A percentile compares a stretch with the other conserved stretches of the same genome.
Evolutionary conservation across 1,139 yeast species (phyloP).

Genomic region (Pneumocystis sp.): DNA sequence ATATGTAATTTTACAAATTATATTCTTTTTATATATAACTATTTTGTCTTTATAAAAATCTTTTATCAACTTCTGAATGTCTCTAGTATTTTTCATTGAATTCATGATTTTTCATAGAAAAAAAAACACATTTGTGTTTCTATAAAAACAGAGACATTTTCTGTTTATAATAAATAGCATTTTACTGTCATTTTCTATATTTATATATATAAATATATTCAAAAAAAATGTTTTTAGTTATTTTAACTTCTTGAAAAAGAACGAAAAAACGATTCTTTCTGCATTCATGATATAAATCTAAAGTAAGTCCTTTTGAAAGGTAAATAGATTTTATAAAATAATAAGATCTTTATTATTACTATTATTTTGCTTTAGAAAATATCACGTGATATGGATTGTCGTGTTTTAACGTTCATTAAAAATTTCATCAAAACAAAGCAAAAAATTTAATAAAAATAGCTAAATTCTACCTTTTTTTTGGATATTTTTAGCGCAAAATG

Average conservation of each 20-base stretch:
- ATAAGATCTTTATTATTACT: not conserved
- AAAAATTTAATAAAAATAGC: not conserved
- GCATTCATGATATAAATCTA: too few species aligned
- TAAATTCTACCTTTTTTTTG: not conserved
- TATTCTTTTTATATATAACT: not conserved
- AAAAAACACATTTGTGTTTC: not conserved
- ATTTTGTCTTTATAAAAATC: not conserved
- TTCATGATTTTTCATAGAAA: not conserved
- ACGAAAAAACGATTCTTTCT: not conserved
- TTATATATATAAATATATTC: not conserved
- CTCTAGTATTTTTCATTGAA: not conserved
- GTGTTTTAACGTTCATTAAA: not conserved
- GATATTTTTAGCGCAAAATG: not conserved
- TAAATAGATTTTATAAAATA: too few species aligned
- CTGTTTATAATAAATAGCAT: not conserved
- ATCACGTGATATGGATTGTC: not conserved
- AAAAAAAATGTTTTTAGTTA: not conserved
- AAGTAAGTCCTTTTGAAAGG: too few species aligned
- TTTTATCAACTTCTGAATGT: not conserved
- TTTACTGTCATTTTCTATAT: not conserved
- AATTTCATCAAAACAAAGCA: not conserved
- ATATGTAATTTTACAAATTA: not conserved
- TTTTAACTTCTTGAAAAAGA: not conserved
- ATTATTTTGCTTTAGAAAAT: not conserved
- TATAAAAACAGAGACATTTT: not conserved